phyloP scores from a whole-genome alignment of 2,329 filamentous ascomycete genomes.

The Sporothrix sp. region DNA sequence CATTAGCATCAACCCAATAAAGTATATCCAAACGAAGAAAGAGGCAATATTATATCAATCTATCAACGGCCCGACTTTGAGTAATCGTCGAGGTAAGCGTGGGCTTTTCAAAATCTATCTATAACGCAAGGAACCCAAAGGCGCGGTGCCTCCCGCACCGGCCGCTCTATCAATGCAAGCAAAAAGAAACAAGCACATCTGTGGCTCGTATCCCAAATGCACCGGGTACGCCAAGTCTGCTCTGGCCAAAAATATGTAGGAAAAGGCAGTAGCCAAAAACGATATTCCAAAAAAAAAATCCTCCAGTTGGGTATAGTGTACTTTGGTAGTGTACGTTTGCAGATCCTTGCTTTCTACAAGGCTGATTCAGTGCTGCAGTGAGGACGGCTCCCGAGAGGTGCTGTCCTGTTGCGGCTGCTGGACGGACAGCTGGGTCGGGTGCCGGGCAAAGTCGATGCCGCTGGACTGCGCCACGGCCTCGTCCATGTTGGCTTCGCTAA shows the following conservation, averaged over 20 bases:
- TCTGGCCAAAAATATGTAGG: background rate
- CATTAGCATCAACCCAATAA: constrained; percentile 2
- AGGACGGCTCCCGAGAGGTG: no score
- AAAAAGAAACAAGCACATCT: background rate
- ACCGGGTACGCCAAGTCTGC: constrained; percentile 7
- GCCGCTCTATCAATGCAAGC: no score
- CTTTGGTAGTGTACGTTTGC: no score
- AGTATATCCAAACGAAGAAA: background rate
- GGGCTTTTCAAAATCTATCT: background rate
- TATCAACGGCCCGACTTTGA: background rate
- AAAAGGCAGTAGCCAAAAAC: background rate
- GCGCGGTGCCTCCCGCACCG: no score
- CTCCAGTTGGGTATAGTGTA: no score
- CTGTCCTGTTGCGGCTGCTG: background rate
- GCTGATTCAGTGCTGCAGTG: no score
- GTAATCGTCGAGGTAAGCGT: background rate
- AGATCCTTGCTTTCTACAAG: no score
- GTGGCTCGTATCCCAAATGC: background rate
- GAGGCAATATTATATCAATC: background rate
- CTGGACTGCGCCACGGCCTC: constrained; percentile 10
- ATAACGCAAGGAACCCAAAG: background rate
- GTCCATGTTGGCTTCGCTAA: constrained; percentile 9
- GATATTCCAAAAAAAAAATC: background rate
- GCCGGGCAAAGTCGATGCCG: constrained; percentile 9
- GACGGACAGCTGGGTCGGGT: background rate